Percentiles rank a stretch among this genome's conserved stretches.
Conservation (phyloP, 1,284 basidiomycete species). For the Cutaneotrichosporon spelunceum region DNA sequence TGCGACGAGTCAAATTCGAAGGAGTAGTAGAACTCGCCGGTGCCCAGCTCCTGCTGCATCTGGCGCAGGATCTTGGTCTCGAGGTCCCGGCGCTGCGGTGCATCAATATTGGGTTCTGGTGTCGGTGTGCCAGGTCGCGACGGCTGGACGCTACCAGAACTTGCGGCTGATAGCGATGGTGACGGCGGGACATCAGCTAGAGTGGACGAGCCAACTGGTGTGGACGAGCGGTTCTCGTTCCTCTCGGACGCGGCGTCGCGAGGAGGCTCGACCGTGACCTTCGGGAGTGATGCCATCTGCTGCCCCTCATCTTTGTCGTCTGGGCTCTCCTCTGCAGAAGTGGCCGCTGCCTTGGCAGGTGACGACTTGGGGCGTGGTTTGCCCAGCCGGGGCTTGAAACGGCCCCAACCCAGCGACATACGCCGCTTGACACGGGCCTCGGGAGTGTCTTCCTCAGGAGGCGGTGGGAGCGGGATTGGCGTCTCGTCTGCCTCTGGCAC, state of each 20-base stretch:
- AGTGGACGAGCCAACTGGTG: background rate
- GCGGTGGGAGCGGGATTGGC: constrained; percentile 15
- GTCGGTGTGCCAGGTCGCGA: background rate
- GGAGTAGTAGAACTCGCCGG: constrained; percentile 53
- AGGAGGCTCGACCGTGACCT: constrained; percentile 12
- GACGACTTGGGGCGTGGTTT: constrained; percentile 9
- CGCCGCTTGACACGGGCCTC: constrained; percentile 26
- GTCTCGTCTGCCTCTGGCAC: constrained; percentile 43
- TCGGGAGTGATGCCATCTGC: background rate
- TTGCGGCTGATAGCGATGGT: background rate
- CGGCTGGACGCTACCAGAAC: background rate
- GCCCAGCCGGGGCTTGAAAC: constrained; percentile 34
- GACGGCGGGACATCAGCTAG: background rate
- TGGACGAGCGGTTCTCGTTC: background rate
- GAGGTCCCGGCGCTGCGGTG: constrained; percentile 45
- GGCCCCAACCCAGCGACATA: constrained; percentile 31
- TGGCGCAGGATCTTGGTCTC: constrained; percentile 51
- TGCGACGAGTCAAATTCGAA: constrained; percentile 56
- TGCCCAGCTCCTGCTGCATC: constrained; percentile 44
- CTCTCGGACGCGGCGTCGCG: constrained; percentile 8
- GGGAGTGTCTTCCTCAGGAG: constrained; percentile 6
- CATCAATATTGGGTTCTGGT: constrained; percentile 25
- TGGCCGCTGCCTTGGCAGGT: background rate
- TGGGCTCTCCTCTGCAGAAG: background rate
- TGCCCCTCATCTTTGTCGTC: background rate